A percentile compares a stretch with the other conserved stretches of the same genome.
Conservation (phyloP, 768 basidiomycete genomes). For the Cystoderma amianthinum region DNA sequence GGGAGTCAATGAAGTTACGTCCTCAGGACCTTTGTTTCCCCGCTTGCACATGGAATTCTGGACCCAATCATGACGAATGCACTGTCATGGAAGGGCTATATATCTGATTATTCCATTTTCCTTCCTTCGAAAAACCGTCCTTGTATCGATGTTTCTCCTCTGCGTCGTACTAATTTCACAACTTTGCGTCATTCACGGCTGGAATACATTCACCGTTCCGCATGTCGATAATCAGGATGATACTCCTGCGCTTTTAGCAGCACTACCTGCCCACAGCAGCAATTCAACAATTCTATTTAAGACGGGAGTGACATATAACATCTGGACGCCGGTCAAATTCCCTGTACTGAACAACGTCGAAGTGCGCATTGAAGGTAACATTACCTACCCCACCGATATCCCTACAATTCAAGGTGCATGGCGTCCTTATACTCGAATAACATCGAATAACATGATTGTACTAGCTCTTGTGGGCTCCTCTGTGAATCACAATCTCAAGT, state of each 20-base stretch:
- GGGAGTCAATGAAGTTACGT: too few relatives aligned
- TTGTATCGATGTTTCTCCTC: not conserved
- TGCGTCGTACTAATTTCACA: slow-evolving; percentile 22
- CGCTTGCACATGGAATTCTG: too few relatives aligned
- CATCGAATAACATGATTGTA: not conserved
- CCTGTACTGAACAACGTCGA: slow-evolving; percentile 50
- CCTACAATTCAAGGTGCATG: slow-evolving; percentile 38
- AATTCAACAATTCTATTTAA: slow-evolving; percentile 51
- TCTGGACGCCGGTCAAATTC: slow-evolving; percentile 53
- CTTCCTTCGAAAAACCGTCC: too few relatives aligned
- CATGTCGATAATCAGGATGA: slow-evolving; percentile 44
- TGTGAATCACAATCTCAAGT: too few relatives aligned
- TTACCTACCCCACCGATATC: slow-evolving; percentile 49
- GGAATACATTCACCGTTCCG: slow-evolving; percentile 45
- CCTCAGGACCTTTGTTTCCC: too few relatives aligned
- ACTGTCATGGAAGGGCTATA: too few relatives aligned
- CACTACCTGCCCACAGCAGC: slow-evolving; percentile 28
- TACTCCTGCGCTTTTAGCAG: slow-evolving; percentile 37
- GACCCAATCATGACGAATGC: too few relatives aligned
- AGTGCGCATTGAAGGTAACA: slow-evolving; percentile 47
- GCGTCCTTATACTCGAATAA: not conserved
- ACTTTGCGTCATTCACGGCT: too few relatives aligned
- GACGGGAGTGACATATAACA: slow-evolving; percentile 52
- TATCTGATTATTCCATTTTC: too few relatives aligned
- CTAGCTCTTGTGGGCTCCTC: slow-evolving; percentile 36